A percentile compares a stretch with the other conserved stretches of the same genome.
Evolutionary conservation across 1,284 basidiomycete genomes (phyloP).

Genomic region (Cutaneotrichosporon daszewskae): DNA sequence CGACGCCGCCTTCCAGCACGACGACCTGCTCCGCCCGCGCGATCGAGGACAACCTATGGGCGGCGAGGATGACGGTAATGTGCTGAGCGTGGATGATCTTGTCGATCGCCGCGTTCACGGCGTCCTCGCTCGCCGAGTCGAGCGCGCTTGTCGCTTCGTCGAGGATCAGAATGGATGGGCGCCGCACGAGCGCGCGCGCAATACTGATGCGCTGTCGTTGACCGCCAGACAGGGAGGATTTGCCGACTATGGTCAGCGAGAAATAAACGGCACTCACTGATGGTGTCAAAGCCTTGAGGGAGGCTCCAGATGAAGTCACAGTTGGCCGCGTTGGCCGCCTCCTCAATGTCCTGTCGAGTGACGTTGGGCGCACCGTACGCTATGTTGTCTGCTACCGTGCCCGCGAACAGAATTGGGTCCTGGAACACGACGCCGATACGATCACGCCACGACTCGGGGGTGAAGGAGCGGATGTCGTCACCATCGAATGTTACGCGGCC

Average conservation of each 20-base stretch:
- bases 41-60: constrained; percentile 78
- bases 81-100: constrained; percentile 68
- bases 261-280: constrained; percentile 51
- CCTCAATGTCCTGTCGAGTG: constrained; percentile 74
- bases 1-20: constrained; percentile 76
- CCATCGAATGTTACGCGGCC: constrained; percentile 82
- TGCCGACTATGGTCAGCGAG: constrained; percentile 32
- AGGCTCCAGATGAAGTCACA: constrained; percentile 93
- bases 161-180: constrained; percentile 50
- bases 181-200: constrained; percentile 50
- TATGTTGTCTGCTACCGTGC: constrained; percentile 88
- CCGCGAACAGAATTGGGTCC: constrained; percentile 56
- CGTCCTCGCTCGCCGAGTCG: constrained; percentile 81
- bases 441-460: constrained; percentile 73
- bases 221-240: constrained; percentile 49
- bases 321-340: constrained; percentile 82
- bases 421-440: constrained; percentile 84
- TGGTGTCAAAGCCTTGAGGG: constrained; percentile 75
- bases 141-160: constrained; percentile 59
- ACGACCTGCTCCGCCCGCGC: constrained; percentile 77
- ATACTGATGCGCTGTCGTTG: constrained; percentile 53
- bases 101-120: constrained; percentile 80
- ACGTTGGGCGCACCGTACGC: constrained; percentile 74
- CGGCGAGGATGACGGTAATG: constrained; percentile 83
- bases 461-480: constrained; percentile 79